These are phyloP conservation scores for Pouteria campechiana DNA, from an alignment of 179 eudicot genomes.

Conservation along the genomic window DNA sequence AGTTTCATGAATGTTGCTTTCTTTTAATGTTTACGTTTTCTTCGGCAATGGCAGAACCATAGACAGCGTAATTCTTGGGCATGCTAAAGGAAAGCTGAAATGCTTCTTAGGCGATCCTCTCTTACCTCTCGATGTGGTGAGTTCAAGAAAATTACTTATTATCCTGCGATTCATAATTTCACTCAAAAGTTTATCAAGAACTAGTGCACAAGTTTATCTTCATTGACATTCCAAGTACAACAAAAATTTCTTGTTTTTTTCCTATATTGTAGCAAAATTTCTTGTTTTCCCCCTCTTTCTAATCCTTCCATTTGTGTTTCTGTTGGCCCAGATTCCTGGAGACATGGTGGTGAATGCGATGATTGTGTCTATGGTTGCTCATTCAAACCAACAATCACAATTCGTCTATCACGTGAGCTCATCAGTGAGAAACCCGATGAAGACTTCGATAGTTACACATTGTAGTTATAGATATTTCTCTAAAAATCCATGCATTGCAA, in stretches of 20 bases:
- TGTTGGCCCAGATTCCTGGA: slow-evolving; percentile 59
- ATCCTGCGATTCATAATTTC: no score
- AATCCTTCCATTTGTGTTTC: neutral
- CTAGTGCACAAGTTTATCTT: no score
- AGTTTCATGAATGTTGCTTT: no score
- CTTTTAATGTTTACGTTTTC: no score
- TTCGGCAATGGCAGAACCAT: slow-evolving; percentile 68
- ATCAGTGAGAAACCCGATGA: slow-evolving; percentile 47
- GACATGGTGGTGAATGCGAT: slow-evolving; percentile 90
- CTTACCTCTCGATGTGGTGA: slow-evolving; percentile 44
- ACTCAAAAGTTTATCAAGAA: no score
- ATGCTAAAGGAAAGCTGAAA: slow-evolving; percentile 64
- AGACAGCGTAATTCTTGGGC: slow-evolving; percentile 68
- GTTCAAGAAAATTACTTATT: no score
- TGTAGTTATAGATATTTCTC: slow-evolving; percentile 39
- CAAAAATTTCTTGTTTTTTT: no score
- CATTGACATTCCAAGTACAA: no score
- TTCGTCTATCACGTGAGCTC: slow-evolving; percentile 69
- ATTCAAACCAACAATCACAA: slow-evolving; percentile 24
- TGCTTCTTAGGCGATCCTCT: slow-evolving; percentile 58
- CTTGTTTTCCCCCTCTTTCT: no score
- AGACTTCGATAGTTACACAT: slow-evolving; percentile 22
- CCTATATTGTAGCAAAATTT: no score
- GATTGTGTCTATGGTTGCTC: slow-evolving; percentile 53
- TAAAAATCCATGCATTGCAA: slow-evolving; percentile 59